A percentile compares a stretch with the other conserved stretches of the same genome.
phyloP scores from a whole-genome alignment of 768 basidiomycete genomes.

The Cystobasidiopsis lactophilus region DNA sequence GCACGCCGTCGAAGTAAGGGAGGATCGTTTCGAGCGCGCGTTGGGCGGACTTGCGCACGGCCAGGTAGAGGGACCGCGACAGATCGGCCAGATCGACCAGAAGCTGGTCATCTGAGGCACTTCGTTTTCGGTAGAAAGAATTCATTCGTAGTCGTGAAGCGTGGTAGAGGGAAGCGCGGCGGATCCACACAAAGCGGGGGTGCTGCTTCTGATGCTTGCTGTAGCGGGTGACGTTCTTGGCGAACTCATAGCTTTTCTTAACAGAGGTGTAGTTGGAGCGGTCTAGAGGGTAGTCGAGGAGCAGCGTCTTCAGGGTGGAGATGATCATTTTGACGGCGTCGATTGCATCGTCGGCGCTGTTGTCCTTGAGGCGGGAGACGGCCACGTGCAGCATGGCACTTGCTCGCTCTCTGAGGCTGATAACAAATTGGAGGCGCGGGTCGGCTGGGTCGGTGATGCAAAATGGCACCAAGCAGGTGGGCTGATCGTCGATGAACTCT shows the following conservation, averaged over 20 bases:
- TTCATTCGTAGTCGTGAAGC: slow-evolving; percentile 17
- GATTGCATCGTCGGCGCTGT: slow-evolving; percentile 28
- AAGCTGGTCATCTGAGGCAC: slow-evolving; percentile 25
- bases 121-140: slow-evolving; percentile 25
- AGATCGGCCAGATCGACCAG: slow-evolving; percentile 27
- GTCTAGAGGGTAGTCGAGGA: slow-evolving; percentile 31
- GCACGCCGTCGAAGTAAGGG: slow-evolving; percentile 27
- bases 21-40: slow-evolving; percentile 35
- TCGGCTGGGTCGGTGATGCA: slow-evolving; percentile 45
- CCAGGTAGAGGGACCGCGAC: slow-evolving; percentile 24
- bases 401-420: slow-evolving; percentile 37
- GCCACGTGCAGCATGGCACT: slow-evolving; percentile 49
- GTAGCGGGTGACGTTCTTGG: slow-evolving; percentile 10
- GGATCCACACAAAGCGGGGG: slow-evolving; percentile 36
- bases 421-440: slow-evolving; percentile 41
- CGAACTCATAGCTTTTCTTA: slow-evolving; percentile 23
- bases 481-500: slow-evolving; percentile 49
- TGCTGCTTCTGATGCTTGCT: slow-evolving; percentile 39
- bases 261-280: slow-evolving; percentile 9
- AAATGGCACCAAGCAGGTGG: slow-evolving; percentile 43
- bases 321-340: slow-evolving; percentile 59
- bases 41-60: slow-evolving; percentile 26
- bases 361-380: slow-evolving; percentile 43
- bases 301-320: slow-evolving; percentile 43
- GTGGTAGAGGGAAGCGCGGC: slow-evolving; percentile 19